Conservation (phyloP, 805 yeast genomes). For the Pichia thaimueangensis region DNA sequence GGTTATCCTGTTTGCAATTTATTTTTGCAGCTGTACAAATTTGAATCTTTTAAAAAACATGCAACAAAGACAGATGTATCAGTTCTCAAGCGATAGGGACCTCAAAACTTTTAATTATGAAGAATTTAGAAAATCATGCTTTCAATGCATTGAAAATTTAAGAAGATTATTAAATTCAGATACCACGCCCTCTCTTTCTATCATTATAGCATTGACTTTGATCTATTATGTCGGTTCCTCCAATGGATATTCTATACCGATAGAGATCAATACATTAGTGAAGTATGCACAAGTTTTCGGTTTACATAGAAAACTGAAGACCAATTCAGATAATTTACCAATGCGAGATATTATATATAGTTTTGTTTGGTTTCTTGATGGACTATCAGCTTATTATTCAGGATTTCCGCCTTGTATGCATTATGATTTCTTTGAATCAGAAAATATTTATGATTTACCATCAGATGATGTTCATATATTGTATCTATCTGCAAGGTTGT, state of each 20-base stretch:
- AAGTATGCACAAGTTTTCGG: constrained; percentile 18
- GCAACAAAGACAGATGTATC: background rate
- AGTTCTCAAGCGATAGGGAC: background rate
- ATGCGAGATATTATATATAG: constrained; percentile 18
- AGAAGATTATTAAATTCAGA: constrained; percentile 15
- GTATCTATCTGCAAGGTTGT: constrained; percentile 15
- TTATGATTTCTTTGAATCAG: constrained; percentile 15
- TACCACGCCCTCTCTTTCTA: constrained; percentile 18
- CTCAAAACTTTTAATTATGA: constrained; percentile 6
- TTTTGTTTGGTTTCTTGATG: constrained; percentile 19
- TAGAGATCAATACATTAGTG: constrained; percentile 15
- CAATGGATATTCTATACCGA: constrained; percentile 16
- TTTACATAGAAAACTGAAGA: constrained; percentile 16
- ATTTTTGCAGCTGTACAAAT: constrained; percentile 19
- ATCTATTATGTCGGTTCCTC: constrained; percentile 19
- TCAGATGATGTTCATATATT: constrained; percentile 12
- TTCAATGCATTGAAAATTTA: constrained; percentile 18
- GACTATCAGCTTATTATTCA: constrained; percentile 18
- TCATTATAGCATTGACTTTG: constrained; percentile 15
- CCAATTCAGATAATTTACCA: constrained; percentile 9
- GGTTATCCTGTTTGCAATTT: constrained; percentile 16
- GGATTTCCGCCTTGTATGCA: constrained; percentile 20
- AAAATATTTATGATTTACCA: constrained; percentile 11
- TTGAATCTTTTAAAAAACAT: constrained; percentile 4
- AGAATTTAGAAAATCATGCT: constrained; percentile 12